phyloP scores from a whole-genome alignment of 78 protist genomes.

The Acrasis kona region DNA sequence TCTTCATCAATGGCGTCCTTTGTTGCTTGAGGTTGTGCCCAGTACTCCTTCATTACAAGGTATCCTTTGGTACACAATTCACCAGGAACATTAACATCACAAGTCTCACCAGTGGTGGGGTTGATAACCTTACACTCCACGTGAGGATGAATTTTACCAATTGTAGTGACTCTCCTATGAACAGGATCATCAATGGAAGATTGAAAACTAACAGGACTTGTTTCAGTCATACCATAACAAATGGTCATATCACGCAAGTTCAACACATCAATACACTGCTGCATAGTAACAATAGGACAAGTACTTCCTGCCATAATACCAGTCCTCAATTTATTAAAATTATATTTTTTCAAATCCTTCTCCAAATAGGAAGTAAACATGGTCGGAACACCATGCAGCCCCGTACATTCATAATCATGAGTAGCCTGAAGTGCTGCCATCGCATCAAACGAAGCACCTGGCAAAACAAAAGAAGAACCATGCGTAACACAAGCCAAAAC shows the following conservation, averaged over 20 bases:
- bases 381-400: slow-evolving; percentile 67
- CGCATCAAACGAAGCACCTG: slow-evolving; percentile 34
- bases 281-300: slow-evolving; percentile 54
- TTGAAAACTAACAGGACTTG: slow-evolving; percentile 53
- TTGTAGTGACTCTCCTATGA: slow-evolving; percentile 8
- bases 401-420: slow-evolving; percentile 31
- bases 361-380: slow-evolving; percentile 51
- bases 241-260: slow-evolving; percentile 33
- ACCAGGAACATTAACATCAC: slow-evolving; percentile 23
- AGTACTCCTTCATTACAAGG: slow-evolving; percentile 36
- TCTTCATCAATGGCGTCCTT: slow-evolving; percentile 25
- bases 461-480: slow-evolving; percentile 32
- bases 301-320: slow-evolving; percentile 67
- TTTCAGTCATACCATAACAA: slow-evolving; percentile 73
- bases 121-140: slow-evolving; percentile 30
- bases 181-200: neutral
- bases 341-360: neutral
- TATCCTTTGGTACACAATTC: slow-evolving; percentile 50
- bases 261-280: slow-evolving; percentile 11
- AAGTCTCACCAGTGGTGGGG: neutral
- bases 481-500: slow-evolving; percentile 15
- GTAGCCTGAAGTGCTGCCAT: slow-evolving; percentile 22
- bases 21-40: neutral
- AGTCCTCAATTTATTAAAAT: slow-evolving; percentile 32
- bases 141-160: slow-evolving; percentile 45